These are phyloP conservation scores for Glutinoglossum americanum DNA, from an alignment of 495 filamentous ascomycete species.

Conservation along the genomic window DNA sequence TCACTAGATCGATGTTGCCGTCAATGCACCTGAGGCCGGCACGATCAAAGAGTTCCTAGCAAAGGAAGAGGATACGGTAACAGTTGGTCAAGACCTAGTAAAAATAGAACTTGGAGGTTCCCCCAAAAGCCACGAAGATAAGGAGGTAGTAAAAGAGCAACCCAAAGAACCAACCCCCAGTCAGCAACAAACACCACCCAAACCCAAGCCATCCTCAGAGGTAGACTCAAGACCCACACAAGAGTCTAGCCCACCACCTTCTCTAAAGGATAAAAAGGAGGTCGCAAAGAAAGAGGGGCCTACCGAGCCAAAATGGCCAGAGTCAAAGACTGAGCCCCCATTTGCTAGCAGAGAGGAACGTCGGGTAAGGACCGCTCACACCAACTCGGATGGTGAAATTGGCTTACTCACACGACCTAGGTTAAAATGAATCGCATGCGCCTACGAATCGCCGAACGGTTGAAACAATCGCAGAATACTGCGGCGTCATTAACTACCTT, in stretches of 20 bases:
- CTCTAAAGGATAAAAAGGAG: constrained; percentile 5
- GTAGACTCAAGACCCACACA: constrained; percentile 10
- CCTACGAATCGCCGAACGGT: constrained; percentile 82
- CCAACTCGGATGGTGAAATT: not conserved
- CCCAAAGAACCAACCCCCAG: constrained; percentile 38
- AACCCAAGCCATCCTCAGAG: constrained; percentile 28
- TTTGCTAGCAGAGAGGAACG: constrained; percentile 69
- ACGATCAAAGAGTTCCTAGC: constrained; percentile 81
- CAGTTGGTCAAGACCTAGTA: constrained; percentile 77
- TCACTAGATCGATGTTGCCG: constrained; percentile 71
- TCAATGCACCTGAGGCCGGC: constrained; percentile 84
- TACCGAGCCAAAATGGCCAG: constrained; percentile 15
- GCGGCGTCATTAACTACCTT: constrained; percentile 95
- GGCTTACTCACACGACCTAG: constrained; percentile 18
- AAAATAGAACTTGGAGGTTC: constrained; percentile 61
- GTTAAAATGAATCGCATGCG: constrained; percentile 99
- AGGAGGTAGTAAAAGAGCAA: constrained; percentile 27
- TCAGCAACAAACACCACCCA: constrained; percentile 31
- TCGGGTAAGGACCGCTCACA: constrained; percentile 32
- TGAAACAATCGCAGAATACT: constrained; percentile 98
- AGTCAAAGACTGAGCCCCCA: constrained; percentile 11
- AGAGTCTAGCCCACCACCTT: constrained; percentile 15
- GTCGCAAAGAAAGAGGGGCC: constrained; percentile 17
- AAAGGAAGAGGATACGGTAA: constrained; percentile 88
- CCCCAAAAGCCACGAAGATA: constrained; percentile 28